Conservation (phyloP, 352 stramenopile genomes). For the Phytophthora idaei region DNA sequence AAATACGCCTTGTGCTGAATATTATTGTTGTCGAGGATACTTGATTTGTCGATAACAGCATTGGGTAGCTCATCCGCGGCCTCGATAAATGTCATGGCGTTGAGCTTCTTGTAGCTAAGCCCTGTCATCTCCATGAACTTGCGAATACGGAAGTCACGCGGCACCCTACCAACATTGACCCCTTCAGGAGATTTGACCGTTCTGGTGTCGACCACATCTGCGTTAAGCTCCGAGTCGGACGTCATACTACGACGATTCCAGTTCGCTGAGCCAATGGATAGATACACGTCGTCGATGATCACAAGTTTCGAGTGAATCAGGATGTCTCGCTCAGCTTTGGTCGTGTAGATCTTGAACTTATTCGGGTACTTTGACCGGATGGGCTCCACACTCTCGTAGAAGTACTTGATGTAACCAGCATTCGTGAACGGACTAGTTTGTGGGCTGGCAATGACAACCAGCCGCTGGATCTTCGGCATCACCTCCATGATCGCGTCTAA, state of each 20-base stretch:
- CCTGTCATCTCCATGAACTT: constrained; percentile 65
- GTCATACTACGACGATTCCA: constrained; percentile 46
- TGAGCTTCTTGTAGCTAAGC: constrained; percentile 39
- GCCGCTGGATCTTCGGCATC: constrained; percentile 42
- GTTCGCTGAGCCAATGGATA: constrained; percentile 1
- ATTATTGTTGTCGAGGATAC: constrained; percentile 21
- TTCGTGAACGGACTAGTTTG: constrained; percentile 27
- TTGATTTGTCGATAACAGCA: constrained; percentile 18
- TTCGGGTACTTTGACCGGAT: constrained; percentile 32
- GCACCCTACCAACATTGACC: constrained; percentile 35
- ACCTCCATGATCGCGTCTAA: constrained; percentile 45
- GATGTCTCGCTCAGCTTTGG: constrained; percentile 27
- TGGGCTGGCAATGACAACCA: constrained; percentile 47
- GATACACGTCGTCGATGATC: constrained; percentile 30
- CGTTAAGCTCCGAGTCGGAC: constrained; percentile 50
- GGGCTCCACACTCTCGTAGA: constrained; percentile 48
- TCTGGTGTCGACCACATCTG: constrained; percentile 50
- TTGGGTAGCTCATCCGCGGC: constrained; percentile 31
- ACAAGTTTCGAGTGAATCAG: constrained; percentile 56
- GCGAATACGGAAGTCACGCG: constrained; percentile 51
- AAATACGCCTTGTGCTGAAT: not conserved
- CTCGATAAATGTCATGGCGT: constrained; percentile 46
- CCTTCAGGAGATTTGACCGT: constrained; percentile 17
- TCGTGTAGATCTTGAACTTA: constrained; percentile 37
- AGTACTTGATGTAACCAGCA: constrained; percentile 45